Conservation (phyloP, 768 basidiomycete genomes). For the Tylopilus vinaceipallidus region DNA sequence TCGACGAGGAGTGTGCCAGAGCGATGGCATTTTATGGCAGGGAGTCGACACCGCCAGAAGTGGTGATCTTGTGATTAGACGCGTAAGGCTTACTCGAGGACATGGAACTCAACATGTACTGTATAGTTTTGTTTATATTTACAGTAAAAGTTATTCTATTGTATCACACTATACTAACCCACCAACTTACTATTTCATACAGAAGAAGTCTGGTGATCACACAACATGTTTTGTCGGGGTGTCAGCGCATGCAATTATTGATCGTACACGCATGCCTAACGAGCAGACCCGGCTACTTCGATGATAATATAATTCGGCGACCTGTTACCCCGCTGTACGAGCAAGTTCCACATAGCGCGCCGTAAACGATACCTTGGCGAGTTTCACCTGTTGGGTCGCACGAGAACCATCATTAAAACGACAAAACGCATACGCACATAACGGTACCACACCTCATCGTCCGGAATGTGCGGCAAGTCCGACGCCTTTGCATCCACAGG, state of each 20-base stretch:
- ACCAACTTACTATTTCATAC: neutral
- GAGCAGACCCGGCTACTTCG: neutral
- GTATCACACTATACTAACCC: constrained; percentile 8
- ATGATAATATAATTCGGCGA: neutral
- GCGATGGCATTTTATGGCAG: constrained; percentile 27
- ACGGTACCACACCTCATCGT: constrained; percentile 37
- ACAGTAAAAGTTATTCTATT: too few relatives aligned
- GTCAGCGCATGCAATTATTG: neutral
- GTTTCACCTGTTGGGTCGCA: constrained; percentile 7
- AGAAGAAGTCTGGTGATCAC: too few relatives aligned
- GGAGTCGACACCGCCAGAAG: constrained; percentile 1
- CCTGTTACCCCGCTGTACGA: constrained; percentile 2
- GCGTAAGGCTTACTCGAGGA: neutral
- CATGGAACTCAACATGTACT: constrained; percentile 1
- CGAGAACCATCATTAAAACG: neutral
- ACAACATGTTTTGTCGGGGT: neutral
- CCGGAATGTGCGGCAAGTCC: constrained; percentile 35
- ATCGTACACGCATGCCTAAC: neutral
- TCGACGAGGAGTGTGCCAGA: constrained; percentile 27
- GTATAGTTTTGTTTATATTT: constrained; percentile 14
- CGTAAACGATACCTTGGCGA: constrained; percentile 16
- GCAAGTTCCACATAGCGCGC: constrained; percentile 22
- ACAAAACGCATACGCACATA: constrained; percentile 20
- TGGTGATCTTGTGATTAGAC: neutral
- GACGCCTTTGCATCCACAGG: constrained; percentile 30